Evolutionary conservation across 345 rosid species (phyloP), one percentile per base, ranked within the genome.

Genomic region (Hibiscus mutabilis): DNA sequence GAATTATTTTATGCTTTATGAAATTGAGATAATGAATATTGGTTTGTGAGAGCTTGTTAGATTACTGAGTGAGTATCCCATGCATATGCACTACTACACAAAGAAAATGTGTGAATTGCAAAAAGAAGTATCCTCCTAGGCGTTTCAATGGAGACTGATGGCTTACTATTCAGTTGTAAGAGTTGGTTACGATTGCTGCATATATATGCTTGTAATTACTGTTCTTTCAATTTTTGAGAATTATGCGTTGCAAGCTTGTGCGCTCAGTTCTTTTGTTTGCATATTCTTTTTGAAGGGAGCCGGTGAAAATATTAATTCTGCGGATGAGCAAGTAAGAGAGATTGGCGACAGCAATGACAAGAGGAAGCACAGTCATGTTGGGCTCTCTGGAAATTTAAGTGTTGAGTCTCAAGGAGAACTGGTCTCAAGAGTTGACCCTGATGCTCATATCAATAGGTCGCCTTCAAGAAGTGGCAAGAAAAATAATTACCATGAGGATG

Each of bases 81-180:
- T 82, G 72, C 87, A 76, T 79, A 66, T 81, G 81, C 81, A 75
- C 81, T 75, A 73, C 84, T 75, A 71, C 84, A 61, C 80, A 62
- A 33, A 24, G 62, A 74, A 77, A 79, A 77, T 78, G 86, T 82
- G 78, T 85, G 87, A 83, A 79, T 84, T 86, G 80, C 88, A 78
- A 85, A 67, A 85, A 70, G 87, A 80, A 80, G 80, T 73, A 75
- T 79, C 76, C 82, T 84, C 62, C 84, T 85, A 82, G 90, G 83
- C 87, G 80, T 88, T 82, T 71, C 86, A 77, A 67, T 81, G 86
- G 92, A 85, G 88, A 84, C 86, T 86, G 92, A 82, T 84, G 92
- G 85, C 91, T 82, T 84, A 72, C 84, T 79, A 76, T 84, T 82
- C 82, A 88, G 87, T 92, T 76, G 93, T 90, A 90, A 92, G 97